Base-by-base conservation (phyloP, 1,284 basidiomycete species). In the Puccinia horiana region DNA sequence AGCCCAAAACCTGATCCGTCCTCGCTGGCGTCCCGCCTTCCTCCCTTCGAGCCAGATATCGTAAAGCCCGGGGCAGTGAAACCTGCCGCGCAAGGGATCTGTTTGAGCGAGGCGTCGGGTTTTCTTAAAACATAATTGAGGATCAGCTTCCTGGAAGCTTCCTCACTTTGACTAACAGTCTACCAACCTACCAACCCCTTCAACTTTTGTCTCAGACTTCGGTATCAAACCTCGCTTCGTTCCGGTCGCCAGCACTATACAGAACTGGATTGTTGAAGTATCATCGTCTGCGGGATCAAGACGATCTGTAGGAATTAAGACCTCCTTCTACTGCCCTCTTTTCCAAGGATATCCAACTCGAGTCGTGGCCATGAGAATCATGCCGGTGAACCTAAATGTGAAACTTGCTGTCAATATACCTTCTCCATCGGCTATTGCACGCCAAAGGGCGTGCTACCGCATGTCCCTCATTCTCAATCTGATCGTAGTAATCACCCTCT, bases 381-480 rank as follows among this genome's bases (percentile, higher is more conserved):
- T 47, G 42, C 69, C 69, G 29, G 23, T 35, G 32, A 49, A 47
- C 20, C 20, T 44, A 1, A 47, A 52, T 18, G 14, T 72, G 29
- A 72, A 72, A 32, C 49, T 49, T 49, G 29, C 32, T 72, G 44
- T 72, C 47, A 72, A 29, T 52, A 72, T 72, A 72, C 69, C 69
- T 23, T n/a, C 32, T n/a, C 18, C 44, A 12, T 29, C 69, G 44
- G 44, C n/a, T 32, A 52, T 72, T 47, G 69, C 44, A 0, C 69
- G 44, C 5, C 69, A 72, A 35, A 8, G 69, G 44, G n/a, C 69
- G 20, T 72, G 69, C 69, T 72, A 72, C 20, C 69, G 69, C 2
- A 72, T 72, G 26, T 72, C 69, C 14, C 12, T 72, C 69, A 40
- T 42, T 32, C 42, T 72, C 69, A 72, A 72, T 35, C 26, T 72